These are phyloP conservation scores for Microglena sp. DNA, from an alignment of 139 green algal genomes.

Conservation along the genomic window DNA sequence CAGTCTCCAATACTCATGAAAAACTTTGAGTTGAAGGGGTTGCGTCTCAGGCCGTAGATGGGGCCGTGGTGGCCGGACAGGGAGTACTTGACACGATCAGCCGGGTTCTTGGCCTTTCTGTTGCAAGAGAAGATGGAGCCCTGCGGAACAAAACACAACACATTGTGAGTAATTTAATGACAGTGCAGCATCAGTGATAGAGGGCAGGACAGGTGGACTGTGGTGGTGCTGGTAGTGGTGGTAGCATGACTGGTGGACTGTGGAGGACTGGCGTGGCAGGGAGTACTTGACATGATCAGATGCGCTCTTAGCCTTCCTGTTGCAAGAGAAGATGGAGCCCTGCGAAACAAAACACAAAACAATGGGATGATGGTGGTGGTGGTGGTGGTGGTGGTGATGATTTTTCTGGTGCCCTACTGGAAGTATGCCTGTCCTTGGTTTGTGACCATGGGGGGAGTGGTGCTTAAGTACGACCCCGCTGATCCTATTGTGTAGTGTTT, in stretches of 20 bases:
- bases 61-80: slow-evolving; percentile 76
- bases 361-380: no score
- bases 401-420: no score
- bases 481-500: background rate
- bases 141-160: slow-evolving; percentile 6
- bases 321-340: slow-evolving; percentile 14
- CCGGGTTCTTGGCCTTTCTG: slow-evolving; percentile 83
- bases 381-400: no score
- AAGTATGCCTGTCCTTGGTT: no score
- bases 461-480: no score
- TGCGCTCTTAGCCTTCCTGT: slow-evolving; percentile 58
- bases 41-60: slow-evolving; percentile 66
- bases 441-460: no score
- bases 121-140: slow-evolving; percentile 64
- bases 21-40: slow-evolving; percentile 88
- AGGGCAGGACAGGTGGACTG: no score
- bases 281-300: slow-evolving; percentile 65
- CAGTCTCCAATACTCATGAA: slow-evolving; percentile 88
- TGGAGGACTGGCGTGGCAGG: slow-evolving; percentile 76
- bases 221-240: background rate
- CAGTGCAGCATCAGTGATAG: no score
- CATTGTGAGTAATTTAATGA: no score
- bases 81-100: slow-evolving; percentile 67
- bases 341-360: slow-evolving; percentile 3
- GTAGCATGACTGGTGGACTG: no score